Percentiles rank a stretch among this genome's conserved stretches.
These are phyloP conservation scores for Eucalyptus grandis DNA, from an alignment of 345 rosid genomes.

Conservation along the genomic window DNA sequence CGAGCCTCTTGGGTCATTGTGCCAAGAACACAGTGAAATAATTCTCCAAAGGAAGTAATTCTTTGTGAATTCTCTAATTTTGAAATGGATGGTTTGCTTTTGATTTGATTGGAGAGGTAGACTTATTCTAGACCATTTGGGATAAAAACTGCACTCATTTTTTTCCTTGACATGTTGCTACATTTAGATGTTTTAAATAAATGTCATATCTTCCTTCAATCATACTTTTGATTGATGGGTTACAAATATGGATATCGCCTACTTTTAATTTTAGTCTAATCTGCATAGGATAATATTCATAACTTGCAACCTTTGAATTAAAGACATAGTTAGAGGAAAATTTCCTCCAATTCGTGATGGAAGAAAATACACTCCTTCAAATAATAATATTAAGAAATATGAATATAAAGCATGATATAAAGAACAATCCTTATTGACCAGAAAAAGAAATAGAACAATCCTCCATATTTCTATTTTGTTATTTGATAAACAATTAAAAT, in stretches of 20 bases:
- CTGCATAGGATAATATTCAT: no score
- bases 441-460: no score
- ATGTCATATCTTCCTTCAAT: neutral
- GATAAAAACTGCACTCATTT: no score
- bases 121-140: neutral
- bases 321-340: neutral
- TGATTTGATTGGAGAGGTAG: no score
- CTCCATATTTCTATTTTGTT: neutral
- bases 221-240: no score
- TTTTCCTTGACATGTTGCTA: no score
- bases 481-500: neutral
- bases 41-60: neutral
- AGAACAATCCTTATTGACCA: no score
- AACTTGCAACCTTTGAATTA: no score
- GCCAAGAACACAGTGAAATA: no score
- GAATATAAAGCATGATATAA: neutral
- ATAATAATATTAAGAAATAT: no score
- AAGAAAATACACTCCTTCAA: neutral
- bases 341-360: neutral
- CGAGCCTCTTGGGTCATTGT: neutral
- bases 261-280: neutral
- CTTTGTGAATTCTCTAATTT: neutral
- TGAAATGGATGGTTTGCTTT: no score
- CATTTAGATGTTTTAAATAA: no score
- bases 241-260: neutral